Conservation (phyloP, 495 filamentous ascomycete species). For the Penicillium manginii region DNA sequence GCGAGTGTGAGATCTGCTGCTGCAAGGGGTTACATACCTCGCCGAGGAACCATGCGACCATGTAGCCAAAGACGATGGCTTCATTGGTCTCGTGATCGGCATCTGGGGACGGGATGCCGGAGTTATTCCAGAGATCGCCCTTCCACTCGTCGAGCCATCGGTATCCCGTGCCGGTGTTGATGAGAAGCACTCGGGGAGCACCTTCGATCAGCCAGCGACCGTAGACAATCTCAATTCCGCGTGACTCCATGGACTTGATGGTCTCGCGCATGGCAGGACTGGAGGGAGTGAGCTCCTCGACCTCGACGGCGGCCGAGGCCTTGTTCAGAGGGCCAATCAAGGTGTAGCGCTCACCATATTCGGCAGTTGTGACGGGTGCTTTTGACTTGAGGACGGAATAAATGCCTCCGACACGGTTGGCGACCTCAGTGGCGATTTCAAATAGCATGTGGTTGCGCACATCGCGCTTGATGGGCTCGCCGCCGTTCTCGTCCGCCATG, state of each 20-base stretch:
- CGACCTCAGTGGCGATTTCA: slow-evolving; percentile 94
- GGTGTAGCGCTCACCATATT: slow-evolving; percentile 97
- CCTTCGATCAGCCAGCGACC: slow-evolving; percentile 98
- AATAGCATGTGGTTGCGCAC: slow-evolving; percentile 85
- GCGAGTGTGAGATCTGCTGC: too few relatives aligned
- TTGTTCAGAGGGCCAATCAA: slow-evolving; percentile 93
- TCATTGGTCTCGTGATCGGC: slow-evolving; percentile 96
- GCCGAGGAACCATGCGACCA: slow-evolving; percentile 97
- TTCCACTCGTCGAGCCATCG: slow-evolving; percentile 96
- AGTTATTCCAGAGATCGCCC: slow-evolving; percentile 87
- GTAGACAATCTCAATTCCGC: slow-evolving; percentile 89
- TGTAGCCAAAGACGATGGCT: slow-evolving; percentile 94
- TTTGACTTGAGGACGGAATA: slow-evolving; percentile 99
- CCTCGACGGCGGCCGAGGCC: slow-evolving; percentile 90
- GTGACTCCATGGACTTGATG: slow-evolving; percentile 85
- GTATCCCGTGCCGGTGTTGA: slow-evolving; percentile 93
- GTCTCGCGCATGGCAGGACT: slow-evolving; percentile 79
- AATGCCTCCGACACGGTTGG: slow-evolving; percentile 97
- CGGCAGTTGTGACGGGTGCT: slow-evolving; percentile 93
- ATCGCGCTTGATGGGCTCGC: slow-evolving; percentile 59
- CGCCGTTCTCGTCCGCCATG: slow-evolving; percentile 40
- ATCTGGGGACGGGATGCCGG: slow-evolving; percentile 89
- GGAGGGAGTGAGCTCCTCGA: slow-evolving; percentile 86
- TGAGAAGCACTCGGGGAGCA: slow-evolving; percentile 88
- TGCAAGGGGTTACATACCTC: slow-evolving; percentile 63